phyloP scores from a whole-genome alignment of 129 eudicot genomes.

The Artemisia tridentata region DNA sequence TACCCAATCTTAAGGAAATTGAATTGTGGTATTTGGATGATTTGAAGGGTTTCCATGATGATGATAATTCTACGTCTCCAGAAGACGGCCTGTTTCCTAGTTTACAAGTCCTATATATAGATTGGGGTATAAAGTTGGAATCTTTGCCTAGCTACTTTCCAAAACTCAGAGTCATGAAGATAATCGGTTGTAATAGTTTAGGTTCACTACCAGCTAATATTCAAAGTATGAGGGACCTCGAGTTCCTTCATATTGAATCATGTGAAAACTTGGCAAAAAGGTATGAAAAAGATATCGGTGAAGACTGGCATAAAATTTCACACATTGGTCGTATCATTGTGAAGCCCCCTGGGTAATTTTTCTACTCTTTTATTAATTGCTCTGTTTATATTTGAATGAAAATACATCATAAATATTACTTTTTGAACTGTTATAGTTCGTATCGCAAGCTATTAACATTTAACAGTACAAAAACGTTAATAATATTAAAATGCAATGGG shows the following conservation, averaged over 20 bases:
- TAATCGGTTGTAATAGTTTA: neutral
- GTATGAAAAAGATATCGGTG: conserved; percentile 1
- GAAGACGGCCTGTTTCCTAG: neutral
- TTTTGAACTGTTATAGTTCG: too few relatives aligned
- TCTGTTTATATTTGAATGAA: too few relatives aligned
- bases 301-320: conserved; percentile 19
- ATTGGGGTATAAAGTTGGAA: neutral
- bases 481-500: too few relatives aligned
- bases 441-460: too few relatives aligned
- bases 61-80: neutral
- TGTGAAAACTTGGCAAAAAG: neutral
- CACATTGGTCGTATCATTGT: conserved; percentile 1
- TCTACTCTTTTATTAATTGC: too few relatives aligned
- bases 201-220: conserved; percentile 4
- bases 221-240: neutral
- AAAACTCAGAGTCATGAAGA: neutral
- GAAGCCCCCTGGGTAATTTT: too few relatives aligned
- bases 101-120: neutral
- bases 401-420: too few relatives aligned
- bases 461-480: too few relatives aligned
- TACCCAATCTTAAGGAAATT: conserved; percentile 16
- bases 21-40: too few relatives aligned
- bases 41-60: conserved; percentile 8
- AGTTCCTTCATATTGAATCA: neutral
- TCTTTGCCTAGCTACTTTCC: neutral